phyloP scores from a whole-genome alignment of 2,329 filamentous ascomycete genomes.

The Trichophyton schoenleinii region DNA sequence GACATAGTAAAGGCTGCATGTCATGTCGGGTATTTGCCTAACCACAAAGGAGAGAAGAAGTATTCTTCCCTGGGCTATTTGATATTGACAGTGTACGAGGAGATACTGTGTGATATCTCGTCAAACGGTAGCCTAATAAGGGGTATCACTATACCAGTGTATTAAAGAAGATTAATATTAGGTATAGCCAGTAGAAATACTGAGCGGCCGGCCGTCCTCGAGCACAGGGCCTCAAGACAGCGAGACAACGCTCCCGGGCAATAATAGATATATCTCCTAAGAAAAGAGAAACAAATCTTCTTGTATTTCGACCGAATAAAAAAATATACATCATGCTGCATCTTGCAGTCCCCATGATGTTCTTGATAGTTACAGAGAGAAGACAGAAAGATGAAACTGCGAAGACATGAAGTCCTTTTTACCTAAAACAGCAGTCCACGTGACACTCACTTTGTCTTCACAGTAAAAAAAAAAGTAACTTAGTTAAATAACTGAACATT shows the following conservation, averaged over 20 bases:
- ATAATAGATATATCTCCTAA: not conserved
- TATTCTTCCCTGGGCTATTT: not conserved
- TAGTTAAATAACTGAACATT: not conserved
- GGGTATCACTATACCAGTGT: not conserved
- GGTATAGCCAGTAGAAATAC: not conserved
- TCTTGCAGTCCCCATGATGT: not conserved
- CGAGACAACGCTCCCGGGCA: not conserved
- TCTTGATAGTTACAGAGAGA: not conserved
- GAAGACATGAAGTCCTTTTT: not conserved
- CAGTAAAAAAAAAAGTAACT: not conserved
- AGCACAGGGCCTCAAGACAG: not conserved
- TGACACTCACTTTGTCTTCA: not conserved
- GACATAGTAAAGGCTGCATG: not conserved
- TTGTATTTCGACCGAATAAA: not conserved
- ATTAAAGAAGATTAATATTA: not conserved
- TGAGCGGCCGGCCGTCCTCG: not conserved
- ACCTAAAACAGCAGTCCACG: not conserved
- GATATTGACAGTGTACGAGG: not conserved
- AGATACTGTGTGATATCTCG: not conserved
- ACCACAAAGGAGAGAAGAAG: not conserved
- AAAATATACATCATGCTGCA: not conserved
- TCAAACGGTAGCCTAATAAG: not conserved
- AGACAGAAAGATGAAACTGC: not conserved
- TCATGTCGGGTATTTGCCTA: not conserved
- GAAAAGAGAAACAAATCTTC: not conserved